Evolutionary conservation across 179 eudicot genomes (phyloP).

Genomic region (Drosera spatulata): DNA sequence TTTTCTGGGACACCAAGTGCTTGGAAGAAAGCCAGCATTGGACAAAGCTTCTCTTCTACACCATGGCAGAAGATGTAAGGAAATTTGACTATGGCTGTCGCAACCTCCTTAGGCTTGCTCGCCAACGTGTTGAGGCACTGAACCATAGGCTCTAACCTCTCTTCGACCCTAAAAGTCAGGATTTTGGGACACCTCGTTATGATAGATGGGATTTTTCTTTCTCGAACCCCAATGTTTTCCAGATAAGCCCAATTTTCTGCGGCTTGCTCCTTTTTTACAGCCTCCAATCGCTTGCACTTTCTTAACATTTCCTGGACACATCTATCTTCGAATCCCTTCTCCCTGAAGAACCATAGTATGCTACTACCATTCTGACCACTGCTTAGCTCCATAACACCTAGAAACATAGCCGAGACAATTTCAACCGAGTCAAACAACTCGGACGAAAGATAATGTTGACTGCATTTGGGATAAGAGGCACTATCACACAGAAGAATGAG

Average conservation of each 20-base stretch:
- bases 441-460: neutral
- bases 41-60: constrained; percentile 87
- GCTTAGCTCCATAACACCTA: constrained; percentile 50
- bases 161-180: constrained; percentile 62
- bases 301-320: constrained; percentile 61
- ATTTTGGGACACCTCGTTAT: constrained; percentile 78
- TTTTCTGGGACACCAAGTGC: constrained; percentile 74
- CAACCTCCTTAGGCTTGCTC: constrained; percentile 65
- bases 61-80: constrained; percentile 87
- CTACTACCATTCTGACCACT: constrained; percentile 33
- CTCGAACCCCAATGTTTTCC: constrained; percentile 75
- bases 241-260: constrained; percentile 75
- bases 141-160: constrained; percentile 85
- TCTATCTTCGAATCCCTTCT: constrained; percentile 80
- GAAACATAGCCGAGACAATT: neutral
- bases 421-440: neutral
- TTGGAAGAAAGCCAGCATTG: constrained; percentile 84
- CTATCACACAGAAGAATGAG: no score
- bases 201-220: constrained; percentile 69
- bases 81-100: constrained; percentile 72
- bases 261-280: constrained; percentile 49
- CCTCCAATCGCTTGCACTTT: constrained; percentile 76
- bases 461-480: no score
- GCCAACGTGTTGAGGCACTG: constrained; percentile 71
- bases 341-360: constrained; percentile 80